Evolutionary conservation across 129 eudicot genomes (phyloP).

Genomic region (Centaurea solstitialis): DNA sequence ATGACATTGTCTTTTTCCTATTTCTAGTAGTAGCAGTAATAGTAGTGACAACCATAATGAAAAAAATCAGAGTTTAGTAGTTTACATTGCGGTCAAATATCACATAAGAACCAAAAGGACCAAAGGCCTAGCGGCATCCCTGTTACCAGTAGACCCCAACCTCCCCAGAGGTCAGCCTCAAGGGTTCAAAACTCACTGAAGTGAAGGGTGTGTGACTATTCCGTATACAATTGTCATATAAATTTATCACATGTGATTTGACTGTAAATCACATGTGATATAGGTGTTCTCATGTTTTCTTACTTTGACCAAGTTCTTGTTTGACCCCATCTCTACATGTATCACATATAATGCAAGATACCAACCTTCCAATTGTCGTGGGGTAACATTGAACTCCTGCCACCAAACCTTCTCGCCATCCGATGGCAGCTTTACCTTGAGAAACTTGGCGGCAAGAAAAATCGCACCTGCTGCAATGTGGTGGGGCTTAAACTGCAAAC

Average conservation of each 20-base stretch:
- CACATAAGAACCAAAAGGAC: neutral
- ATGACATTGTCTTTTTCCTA: neutral
- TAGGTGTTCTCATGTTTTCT: neutral
- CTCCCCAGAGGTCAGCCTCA: too few species aligned
- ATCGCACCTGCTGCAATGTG: conserved; percentile 99
- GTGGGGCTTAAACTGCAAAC: conserved; percentile 98
- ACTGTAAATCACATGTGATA: neutral
- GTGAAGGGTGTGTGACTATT: too few species aligned
- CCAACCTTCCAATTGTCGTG: conserved; percentile 37
- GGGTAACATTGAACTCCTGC: conserved; percentile 29
- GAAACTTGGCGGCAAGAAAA: conserved; percentile 96
- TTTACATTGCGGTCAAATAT: neutral
- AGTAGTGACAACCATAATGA: neutral
- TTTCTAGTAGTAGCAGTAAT: neutral
- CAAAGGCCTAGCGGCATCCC: too few species aligned
- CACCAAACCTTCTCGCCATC: conserved; percentile 70
- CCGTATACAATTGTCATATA: too few species aligned
- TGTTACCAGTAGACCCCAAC: too few species aligned
- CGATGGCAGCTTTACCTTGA: conserved; percentile 94
- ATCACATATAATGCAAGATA: neutral
- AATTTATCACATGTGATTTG: too few species aligned
- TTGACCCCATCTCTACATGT: neutral
- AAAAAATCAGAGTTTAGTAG: neutral
- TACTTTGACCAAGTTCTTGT: neutral
- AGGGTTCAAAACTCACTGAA: too few species aligned